Evolutionary conservation across 345 rosid genomes (phyloP).

Genomic region (Clarkia xantiana): DNA sequence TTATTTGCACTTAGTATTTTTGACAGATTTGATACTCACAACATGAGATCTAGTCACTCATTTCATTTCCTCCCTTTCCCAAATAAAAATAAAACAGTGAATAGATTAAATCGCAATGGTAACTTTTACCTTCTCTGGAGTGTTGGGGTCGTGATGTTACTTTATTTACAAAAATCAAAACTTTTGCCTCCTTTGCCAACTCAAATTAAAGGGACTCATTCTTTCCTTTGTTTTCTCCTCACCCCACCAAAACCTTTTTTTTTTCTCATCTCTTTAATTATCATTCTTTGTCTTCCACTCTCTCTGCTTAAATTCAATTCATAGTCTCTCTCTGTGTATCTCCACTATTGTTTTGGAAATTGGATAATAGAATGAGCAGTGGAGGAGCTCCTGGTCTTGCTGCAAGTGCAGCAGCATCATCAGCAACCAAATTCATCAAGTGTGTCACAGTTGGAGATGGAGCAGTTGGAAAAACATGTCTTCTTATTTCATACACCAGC

Average conservation of each 20-base stretch:
- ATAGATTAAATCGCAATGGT: too few relatives aligned
- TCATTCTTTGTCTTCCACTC: background rate
- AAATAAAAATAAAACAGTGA: background rate
- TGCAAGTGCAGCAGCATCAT: conserved; percentile 10
- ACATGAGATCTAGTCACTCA: too few relatives aligned
- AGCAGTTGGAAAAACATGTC: conserved; percentile 88
- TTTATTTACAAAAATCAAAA: background rate
- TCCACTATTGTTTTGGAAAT: too few relatives aligned
- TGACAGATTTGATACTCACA: too few relatives aligned
- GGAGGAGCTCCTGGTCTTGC: conserved; percentile 7
- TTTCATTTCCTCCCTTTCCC: too few relatives aligned
- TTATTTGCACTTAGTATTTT: too few relatives aligned
- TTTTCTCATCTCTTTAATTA: too few relatives aligned
- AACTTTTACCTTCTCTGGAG: too few relatives aligned
- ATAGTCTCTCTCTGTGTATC: too few relatives aligned
- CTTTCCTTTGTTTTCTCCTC: too few relatives aligned
- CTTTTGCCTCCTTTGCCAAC: conserved; percentile 39
- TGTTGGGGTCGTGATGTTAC: background rate
- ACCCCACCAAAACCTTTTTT: too few relatives aligned
- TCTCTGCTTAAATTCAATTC: background rate
- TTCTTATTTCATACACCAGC: too few relatives aligned
- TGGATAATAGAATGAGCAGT: background rate
- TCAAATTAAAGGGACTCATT: conserved; percentile 77
- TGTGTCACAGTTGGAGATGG: conserved; percentile 94
- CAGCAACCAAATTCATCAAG: conserved; percentile 60